Conservation (phyloP, 306 rosid species). For the Quercus mongolica region DNA sequence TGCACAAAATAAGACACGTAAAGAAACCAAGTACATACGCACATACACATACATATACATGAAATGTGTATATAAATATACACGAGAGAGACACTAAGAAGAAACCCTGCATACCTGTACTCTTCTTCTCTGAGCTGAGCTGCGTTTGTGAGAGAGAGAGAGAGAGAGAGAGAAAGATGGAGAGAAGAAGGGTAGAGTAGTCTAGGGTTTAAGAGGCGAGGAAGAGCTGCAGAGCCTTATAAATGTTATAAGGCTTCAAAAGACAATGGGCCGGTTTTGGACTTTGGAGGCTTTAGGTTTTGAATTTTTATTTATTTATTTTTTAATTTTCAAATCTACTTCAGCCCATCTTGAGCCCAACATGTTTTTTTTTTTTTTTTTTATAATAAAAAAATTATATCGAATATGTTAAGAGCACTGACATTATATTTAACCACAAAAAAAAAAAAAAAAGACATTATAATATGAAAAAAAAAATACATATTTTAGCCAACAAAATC, state of each 20-base stretch:
- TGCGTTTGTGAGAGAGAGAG: not conserved
- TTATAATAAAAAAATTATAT: not conserved
- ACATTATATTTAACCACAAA: too few species aligned
- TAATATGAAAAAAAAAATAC: too few species aligned
- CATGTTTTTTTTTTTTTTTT: too few species aligned
- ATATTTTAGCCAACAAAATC: too few species aligned
- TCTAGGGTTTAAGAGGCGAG: constrained; percentile 32
- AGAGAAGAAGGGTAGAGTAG: constrained; percentile 5
- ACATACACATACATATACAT: not conserved
- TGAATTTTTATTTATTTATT: not conserved
- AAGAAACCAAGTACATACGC: not conserved
- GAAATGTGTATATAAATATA: not conserved
- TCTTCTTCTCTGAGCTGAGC: not conserved
- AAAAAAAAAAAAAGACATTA: too few species aligned
- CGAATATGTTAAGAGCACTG: too few species aligned
- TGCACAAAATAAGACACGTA: not conserved
- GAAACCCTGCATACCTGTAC: constrained; percentile 12
- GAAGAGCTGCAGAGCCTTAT: too few species aligned
- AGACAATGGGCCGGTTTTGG: not conserved
- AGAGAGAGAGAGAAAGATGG: not conserved
- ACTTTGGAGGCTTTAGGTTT: not conserved
- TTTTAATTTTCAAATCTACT: not conserved
- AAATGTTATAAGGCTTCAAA: not conserved
- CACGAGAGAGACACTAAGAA: not conserved
- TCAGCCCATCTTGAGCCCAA: not conserved